Percentiles rank a stretch among this genome's conserved stretches.
Conservation (phyloP, 1,139 yeast genomes). For the Eremothecium sinecaudum region DNA sequence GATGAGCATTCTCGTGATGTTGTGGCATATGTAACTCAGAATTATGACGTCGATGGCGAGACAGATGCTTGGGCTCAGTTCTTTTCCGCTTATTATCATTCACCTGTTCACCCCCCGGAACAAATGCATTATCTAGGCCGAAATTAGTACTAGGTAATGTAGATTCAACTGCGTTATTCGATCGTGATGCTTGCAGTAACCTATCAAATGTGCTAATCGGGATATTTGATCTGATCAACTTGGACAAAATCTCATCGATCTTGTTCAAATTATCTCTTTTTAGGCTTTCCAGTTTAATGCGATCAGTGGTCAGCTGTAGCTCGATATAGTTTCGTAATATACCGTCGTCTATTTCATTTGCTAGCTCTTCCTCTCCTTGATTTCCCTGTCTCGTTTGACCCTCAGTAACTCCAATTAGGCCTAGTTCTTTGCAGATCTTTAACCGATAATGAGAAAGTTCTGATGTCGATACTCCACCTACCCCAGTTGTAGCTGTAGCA, state of each 20-base stretch:
- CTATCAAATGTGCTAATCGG: constrained; percentile 5
- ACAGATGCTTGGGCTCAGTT: neutral
- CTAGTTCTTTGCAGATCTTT: constrained; percentile 2
- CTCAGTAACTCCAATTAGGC: neutral
- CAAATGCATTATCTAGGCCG: neutral
- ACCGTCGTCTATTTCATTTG: neutral
- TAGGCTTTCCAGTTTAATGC: constrained; percentile 3
- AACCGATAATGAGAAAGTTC: neutral
- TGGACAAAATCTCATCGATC: constrained; percentile 5
- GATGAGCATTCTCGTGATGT: neutral
- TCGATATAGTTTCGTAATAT: constrained; percentile 3
- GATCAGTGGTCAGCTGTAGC: constrained; percentile 3
- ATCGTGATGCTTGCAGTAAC: constrained; percentile 1
- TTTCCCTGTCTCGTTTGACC: neutral
- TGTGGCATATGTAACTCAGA: neutral
- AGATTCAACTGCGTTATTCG: neutral
- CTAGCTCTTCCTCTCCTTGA: constrained; percentile 1
- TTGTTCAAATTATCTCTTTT: constrained; percentile 7
- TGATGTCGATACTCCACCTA: neutral
- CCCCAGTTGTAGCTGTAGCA: constrained; percentile 1
- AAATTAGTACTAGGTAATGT: too few species aligned
- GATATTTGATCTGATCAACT: constrained; percentile 6
- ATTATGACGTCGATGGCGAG: constrained; percentile 5
- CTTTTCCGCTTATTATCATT: constrained; percentile 3
- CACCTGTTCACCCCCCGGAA: neutral